Evolutionary conservation across 2,329 filamentous ascomycete genomes (phyloP), one percentile per base, ranked within the genome.

Genomic region (Ceratocystis harringtonii): DNA sequence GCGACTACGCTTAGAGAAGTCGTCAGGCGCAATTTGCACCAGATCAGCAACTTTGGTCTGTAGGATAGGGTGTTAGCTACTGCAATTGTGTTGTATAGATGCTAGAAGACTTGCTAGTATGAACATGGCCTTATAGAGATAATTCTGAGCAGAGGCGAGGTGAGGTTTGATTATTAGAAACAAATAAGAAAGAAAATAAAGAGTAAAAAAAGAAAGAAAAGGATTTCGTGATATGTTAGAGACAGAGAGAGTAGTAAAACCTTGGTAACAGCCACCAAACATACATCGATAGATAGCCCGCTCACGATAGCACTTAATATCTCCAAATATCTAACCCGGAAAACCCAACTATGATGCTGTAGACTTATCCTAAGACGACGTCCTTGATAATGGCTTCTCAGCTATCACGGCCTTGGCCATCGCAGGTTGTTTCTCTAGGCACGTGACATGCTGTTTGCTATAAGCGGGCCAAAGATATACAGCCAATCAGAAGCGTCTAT

Each of bases 11-110:
- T 94, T 94, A 68, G 85, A 82, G 73, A 97, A 96, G 73, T 96
- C 89, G 71, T 90, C 84, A 1, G 94, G 94, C 41, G 84, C 82
- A 76, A 99, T 95, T 76, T 95, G 90, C 70, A 99, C 90, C 70
- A 99, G 81, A 78, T 99, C 94, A 70, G 91, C 87, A 71, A 99
- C 86, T 70, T 94, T 96, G 55, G 91, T 94, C 94, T 96, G 69
- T 10, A 64, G 36, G 10, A 3, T 4, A 30, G 22, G 22, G 15
- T 48, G 50, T 68, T 66, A 67, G 17, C 17, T 41, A 41, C 36
- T 22, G 43, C 48, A 52, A 45, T 52, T 25, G 61, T n/a, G n/a
- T 1, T 50, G 48, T 1, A 32, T 17, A 28, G 55, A 65, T 32
- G 30, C 2, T 32, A 41, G n/a, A 32, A 22, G 22, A 70, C 76